phyloP scores from a whole-genome alignment of 1,284 basidiomycete genomes.

The Trichosporon faecale region DNA sequence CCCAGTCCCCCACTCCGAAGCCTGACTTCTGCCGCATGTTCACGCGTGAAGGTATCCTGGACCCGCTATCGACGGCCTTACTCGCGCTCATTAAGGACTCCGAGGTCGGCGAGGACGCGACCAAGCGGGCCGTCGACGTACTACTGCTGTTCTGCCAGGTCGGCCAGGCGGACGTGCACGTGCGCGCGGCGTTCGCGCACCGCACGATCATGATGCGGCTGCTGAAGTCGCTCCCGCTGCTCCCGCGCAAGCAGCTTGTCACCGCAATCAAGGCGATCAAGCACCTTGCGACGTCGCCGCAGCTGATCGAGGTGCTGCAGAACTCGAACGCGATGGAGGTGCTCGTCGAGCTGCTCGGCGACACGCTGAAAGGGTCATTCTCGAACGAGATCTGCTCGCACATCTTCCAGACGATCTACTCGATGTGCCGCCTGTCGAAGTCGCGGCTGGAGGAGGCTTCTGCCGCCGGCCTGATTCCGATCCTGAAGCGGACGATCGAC shows the following conservation, averaged over 20 bases:
- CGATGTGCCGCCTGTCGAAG: conserved; percentile 90
- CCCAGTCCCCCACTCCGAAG: conserved; percentile 83
- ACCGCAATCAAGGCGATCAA: conserved; percentile 92
- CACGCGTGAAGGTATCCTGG: conserved; percentile 87
- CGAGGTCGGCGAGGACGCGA: conserved; percentile 67
- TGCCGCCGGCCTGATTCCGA: conserved; percentile 87
- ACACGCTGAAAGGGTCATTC: conserved; percentile 72
- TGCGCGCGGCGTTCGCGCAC: conserved; percentile 84
- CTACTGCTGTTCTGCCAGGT: conserved; percentile 91
- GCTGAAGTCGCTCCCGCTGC: conserved; percentile 73
- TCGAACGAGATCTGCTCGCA: conserved; percentile 76
- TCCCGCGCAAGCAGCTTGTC: conserved; percentile 79
- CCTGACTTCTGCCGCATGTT: conserved; percentile 99
- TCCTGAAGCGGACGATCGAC: conserved; percentile 80
- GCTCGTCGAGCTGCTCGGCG: conserved; percentile 75
- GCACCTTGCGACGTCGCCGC: conserved; percentile 88
- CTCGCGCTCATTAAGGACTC: conserved; percentile 78
- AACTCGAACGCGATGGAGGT: conserved; percentile 94
- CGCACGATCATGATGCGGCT: conserved; percentile 82
- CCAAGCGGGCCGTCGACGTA: conserved; percentile 84
- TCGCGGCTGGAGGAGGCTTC: conserved; percentile 93
- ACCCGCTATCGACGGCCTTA: conserved; percentile 85
- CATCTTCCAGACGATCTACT: conserved; percentile 91
- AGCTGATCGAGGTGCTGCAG: conserved; percentile 85
- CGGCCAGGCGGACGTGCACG: conserved; percentile 87